These are phyloP conservation scores for Phytopythium oedochilum DNA, from an alignment of 352 stramenopile species.

Conservation along the genomic window DNA sequence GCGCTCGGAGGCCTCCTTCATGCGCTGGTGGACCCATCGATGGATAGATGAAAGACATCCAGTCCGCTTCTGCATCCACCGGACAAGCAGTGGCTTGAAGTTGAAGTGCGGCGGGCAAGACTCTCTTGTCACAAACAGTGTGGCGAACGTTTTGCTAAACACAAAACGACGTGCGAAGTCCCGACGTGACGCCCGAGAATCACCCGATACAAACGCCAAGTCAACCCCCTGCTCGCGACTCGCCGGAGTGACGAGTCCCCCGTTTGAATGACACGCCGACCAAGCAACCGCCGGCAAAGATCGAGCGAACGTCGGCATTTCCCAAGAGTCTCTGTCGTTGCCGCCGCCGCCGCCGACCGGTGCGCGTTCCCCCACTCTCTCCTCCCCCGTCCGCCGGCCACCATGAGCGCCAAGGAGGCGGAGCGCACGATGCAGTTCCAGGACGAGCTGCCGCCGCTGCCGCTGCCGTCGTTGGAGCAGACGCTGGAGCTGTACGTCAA, in stretches of 20 bases:
- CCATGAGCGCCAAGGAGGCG: neutral
- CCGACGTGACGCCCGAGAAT: conserved; percentile 6
- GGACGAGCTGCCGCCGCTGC: conserved; percentile 89
- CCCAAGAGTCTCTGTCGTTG: neutral
- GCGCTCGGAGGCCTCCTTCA: no score
- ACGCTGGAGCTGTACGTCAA: conserved; percentile 92
- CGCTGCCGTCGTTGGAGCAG: conserved; percentile 91
- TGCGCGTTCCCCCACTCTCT: neutral
- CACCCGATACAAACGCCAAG: conserved; percentile 3
- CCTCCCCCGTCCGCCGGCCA: neutral
- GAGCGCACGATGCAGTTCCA: conserved; percentile 81
- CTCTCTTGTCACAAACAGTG: neutral
- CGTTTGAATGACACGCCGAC: neutral
- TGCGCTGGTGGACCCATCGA: no score
- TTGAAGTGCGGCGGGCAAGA: conserved; percentile 4
- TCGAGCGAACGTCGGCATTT: conserved; percentile 2
- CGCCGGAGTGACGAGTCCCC: neutral
- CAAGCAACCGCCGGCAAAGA: neutral
- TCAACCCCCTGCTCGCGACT: neutral
- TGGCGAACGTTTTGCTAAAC: conserved; percentile 8
- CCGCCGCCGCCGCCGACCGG: neutral
- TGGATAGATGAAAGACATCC: no score
- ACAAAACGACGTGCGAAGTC: conserved; percentile 6
- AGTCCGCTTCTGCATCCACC: no score
- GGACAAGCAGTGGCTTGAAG: no score